Evolutionary conservation across 768 basidiomycete species (phyloP).

Genomic region (Pholiota molesta): DNA sequence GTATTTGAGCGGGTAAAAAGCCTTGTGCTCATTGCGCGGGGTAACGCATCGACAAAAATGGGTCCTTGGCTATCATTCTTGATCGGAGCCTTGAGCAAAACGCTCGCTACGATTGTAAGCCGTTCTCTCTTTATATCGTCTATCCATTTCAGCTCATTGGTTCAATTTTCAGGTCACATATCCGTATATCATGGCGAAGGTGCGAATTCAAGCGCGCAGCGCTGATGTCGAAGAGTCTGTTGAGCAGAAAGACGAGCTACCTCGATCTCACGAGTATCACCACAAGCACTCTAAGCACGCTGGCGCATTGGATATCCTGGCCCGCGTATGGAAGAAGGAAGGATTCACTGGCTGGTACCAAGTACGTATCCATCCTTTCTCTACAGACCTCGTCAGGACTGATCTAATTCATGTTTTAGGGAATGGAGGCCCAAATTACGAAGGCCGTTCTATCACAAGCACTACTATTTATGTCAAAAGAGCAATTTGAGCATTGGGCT

Average conservation of each 20-base stretch:
- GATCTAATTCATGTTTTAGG: slow-evolving; percentile 47
- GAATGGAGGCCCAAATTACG: slow-evolving; percentile 94
- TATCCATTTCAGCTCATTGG: neutral
- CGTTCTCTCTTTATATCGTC: slow-evolving; percentile 3
- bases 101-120: slow-evolving; percentile 90
- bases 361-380: slow-evolving; percentile 40
- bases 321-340: slow-evolving; percentile 69
- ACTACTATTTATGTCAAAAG: slow-evolving; percentile 95
- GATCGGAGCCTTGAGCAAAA: slow-evolving; percentile 93
- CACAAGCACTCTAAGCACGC: slow-evolving; percentile 52
- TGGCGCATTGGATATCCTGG: slow-evolving; percentile 80
- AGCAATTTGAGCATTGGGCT: slow-evolving; percentile 93
- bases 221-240: slow-evolving; percentile 54
- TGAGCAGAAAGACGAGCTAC: slow-evolving; percentile 41
- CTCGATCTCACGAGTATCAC: slow-evolving; percentile 41
- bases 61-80: slow-evolving; percentile 79
- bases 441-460: slow-evolving; percentile 97
- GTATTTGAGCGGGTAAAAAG: slow-evolving; percentile 90
- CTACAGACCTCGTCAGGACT: neutral
- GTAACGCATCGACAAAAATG: slow-evolving; percentile 59
- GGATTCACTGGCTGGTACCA: slow-evolving; percentile 96
- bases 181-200: slow-evolving; percentile 96
- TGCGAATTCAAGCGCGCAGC: slow-evolving; percentile 87
- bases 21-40: slow-evolving; percentile 60
- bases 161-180: slow-evolving; percentile 73